Evolutionary conservation across 257 asterid species (phyloP).

Genomic region (Przewalskia tangutica): DNA sequence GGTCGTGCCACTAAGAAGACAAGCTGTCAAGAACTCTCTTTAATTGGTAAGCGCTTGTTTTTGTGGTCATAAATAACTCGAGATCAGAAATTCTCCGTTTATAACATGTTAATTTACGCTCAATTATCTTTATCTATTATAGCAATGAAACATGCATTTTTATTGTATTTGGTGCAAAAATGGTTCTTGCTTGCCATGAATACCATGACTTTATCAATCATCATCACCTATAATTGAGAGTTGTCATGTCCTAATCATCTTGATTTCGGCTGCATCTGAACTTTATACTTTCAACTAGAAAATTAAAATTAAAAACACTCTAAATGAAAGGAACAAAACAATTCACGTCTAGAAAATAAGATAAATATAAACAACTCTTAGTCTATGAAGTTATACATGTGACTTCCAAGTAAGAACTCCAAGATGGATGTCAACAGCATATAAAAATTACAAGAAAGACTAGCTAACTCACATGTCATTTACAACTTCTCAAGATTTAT

Average conservation of each 20-base stretch:
- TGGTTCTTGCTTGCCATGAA: not conserved
- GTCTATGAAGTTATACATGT: not conserved
- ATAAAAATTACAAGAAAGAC: not conserved
- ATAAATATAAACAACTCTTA: not conserved
- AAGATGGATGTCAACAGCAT: not conserved
- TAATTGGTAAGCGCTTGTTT: not conserved
- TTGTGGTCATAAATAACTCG: not conserved
- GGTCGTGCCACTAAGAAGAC: not conserved
- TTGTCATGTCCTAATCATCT: not conserved
- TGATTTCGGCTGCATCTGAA: not conserved
- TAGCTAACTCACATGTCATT: not conserved
- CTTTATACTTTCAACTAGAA: too few relatives aligned
- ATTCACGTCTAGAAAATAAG: not conserved
- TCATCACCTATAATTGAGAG: not conserved
- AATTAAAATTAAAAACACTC: not conserved
- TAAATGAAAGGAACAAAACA: not conserved
- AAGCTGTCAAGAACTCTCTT: not conserved
- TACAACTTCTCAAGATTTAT: not conserved
- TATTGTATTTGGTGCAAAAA: not conserved
- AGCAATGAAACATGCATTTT: slow-evolving; percentile 2
- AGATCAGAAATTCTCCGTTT: not conserved
- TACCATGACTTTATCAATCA: slow-evolving; percentile 1
- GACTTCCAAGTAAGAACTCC: not conserved
- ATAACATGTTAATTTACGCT: not conserved
- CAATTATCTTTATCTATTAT: not conserved